phyloP scores from a whole-genome alignment of 768 basidiomycete species.

The Auricularia heimuer region DNA sequence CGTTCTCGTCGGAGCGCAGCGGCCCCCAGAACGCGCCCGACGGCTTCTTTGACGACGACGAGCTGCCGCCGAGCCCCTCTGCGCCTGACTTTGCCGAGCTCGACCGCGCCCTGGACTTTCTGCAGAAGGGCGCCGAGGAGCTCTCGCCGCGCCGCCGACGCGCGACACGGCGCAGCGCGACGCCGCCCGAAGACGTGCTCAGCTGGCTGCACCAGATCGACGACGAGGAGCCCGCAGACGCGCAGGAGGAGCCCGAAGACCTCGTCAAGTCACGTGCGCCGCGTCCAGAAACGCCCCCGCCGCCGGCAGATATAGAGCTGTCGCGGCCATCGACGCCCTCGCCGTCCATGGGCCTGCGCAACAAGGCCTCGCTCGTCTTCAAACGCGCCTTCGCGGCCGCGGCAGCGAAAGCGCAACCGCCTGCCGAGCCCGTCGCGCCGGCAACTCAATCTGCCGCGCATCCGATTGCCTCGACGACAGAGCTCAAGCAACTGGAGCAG shows the following conservation, averaged over 20 bases:
- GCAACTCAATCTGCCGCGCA: no score
- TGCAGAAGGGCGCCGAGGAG: neutral
- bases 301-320: no score
- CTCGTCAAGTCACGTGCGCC: neutral
- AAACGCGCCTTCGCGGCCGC: neutral
- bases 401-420: neutral
- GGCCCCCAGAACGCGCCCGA: neutral
- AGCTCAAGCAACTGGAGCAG: no score
- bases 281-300: no score
- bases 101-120: neutral
- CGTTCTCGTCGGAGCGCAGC: neutral
- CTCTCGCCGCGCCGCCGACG: neutral
- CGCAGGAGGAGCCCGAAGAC: neutral
- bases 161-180: neutral
- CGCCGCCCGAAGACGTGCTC: neutral
- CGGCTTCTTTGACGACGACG: neutral
- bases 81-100: slow-evolving; percentile 1
- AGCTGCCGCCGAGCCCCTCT: neutral
- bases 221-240: neutral
- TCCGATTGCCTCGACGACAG: no score
- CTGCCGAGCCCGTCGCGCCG: neutral
- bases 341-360: neutral
- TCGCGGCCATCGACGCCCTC: neutral
- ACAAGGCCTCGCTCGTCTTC: neutral
- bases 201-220: neutral